phyloP scores from a whole-genome alignment of 163 green algal genomes.

The Volvox carteri region DNA sequence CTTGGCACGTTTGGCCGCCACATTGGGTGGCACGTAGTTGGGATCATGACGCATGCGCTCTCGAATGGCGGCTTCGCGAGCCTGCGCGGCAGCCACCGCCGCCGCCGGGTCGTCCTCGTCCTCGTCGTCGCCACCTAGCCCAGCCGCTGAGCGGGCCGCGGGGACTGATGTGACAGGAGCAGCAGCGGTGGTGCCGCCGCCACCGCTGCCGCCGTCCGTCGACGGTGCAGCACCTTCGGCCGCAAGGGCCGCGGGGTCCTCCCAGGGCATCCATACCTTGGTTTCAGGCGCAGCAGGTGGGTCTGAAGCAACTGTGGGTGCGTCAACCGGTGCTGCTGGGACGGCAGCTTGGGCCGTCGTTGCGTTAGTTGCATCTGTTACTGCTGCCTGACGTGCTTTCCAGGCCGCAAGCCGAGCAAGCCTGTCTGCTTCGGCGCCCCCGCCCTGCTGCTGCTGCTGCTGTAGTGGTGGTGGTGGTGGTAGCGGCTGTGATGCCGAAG shows the following conservation, averaged over 20 bases:
- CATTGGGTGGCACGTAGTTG: constrained; percentile 40
- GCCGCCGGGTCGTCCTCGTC: constrained; percentile 18
- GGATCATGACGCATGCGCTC: constrained; percentile 19
- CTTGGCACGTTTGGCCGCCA: constrained; percentile 8
- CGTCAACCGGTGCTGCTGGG: neutral
- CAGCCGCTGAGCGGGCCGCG: constrained; percentile 42
- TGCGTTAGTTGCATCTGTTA: constrained; percentile 8
- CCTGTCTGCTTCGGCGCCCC: constrained; percentile 1
- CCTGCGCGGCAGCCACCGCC: neutral
- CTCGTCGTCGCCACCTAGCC: neutral
- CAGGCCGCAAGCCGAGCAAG: constrained; percentile 64
- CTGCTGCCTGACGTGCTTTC: constrained; percentile 55
- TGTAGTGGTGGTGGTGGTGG: constrained; percentile 2
- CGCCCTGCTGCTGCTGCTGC: constrained; percentile 1
- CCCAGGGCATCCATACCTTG: constrained; percentile 69
- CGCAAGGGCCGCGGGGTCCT: constrained; percentile 39
- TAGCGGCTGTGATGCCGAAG: neutral
- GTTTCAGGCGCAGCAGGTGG: neutral
- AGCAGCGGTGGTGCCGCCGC: constrained; percentile 47
- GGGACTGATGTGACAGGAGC: neutral
- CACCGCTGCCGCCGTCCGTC: neutral
- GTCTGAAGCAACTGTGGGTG: constrained; percentile 6
- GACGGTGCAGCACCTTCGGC: neutral
- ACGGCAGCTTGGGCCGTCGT: constrained; percentile 2
- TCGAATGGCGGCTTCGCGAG: neutral